Percentiles rank a stretch among this genome's conserved stretches.
Evolutionary conservation across 2,329 filamentous ascomycete genomes (phyloP).

Genomic region (Colletotrichum karsti): DNA sequence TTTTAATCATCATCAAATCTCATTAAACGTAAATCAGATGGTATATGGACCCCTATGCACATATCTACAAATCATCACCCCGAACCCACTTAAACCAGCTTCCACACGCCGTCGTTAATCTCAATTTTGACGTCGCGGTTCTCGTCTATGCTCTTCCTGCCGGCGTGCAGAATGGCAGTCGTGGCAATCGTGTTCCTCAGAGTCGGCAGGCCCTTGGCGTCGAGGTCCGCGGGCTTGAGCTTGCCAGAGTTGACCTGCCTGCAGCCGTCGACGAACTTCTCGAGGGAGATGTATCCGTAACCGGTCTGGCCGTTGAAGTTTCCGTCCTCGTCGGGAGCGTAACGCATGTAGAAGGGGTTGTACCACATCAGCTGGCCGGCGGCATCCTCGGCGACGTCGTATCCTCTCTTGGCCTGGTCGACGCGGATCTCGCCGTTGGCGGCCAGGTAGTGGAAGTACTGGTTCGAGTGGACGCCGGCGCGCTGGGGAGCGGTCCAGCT

Average conservation of each 20-base stretch:
- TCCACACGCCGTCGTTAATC: slow-evolving; percentile 73
- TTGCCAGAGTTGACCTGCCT: slow-evolving; percentile 79
- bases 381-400: slow-evolving; percentile 89
- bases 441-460: slow-evolving; percentile 96
- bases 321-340: slow-evolving; percentile 92
- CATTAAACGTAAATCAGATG: slow-evolving; percentile 26
- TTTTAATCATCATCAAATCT: background rate
- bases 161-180: slow-evolving; percentile 90
- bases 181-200: slow-evolving; percentile 90
- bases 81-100: slow-evolving; percentile 55
- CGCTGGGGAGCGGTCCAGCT: slow-evolving; percentile 94
- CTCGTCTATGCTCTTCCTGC: slow-evolving; percentile 85
- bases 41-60: slow-evolving; percentile 16
- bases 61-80: slow-evolving; percentile 14
- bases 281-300: slow-evolving; percentile 93
- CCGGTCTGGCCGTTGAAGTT: slow-evolving; percentile 92
- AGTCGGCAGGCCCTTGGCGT: slow-evolving; percentile 83
- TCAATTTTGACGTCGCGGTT: slow-evolving; percentile 79
- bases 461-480: slow-evolving; percentile 94
- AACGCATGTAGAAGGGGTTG: slow-evolving; percentile 96
- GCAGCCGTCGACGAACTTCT: slow-evolving; percentile 94
- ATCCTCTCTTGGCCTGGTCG: slow-evolving; percentile 93
- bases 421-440: slow-evolving; percentile 85
- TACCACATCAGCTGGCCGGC: slow-evolving; percentile 80
- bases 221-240: slow-evolving; percentile 78